Base-by-base conservation (phyloP, 2,329 filamentous ascomycete species). In the Aspergillus fumigatiaffinis region DNA sequence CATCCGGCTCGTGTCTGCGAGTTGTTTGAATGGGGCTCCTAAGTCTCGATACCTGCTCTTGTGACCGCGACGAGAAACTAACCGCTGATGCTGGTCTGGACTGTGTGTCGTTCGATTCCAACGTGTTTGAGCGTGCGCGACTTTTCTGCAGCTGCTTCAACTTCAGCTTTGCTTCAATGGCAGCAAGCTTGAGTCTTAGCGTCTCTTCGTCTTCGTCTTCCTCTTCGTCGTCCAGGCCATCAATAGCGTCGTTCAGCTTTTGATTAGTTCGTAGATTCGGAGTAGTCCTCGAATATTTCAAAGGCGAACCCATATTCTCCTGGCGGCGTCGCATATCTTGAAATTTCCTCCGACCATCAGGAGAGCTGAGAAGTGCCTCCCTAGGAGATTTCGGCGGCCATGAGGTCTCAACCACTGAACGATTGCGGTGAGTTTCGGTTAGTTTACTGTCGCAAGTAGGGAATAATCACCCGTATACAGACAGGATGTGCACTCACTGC, bases 191-290 rank as follows among this genome's bases (percentile, higher is more conserved):
- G 60, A 99, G 78, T 69, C 95, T 86, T 35, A 97, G 77, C 1
- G 87, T 95, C 78, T 97, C 92, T 73, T 97, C 93, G 65, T 96
- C 92, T 6, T 95, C 84, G n/a, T 96, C 92, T 6, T 95, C 84
- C n/a, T 85, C 82, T 8, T 82, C 89, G 4, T 90, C 88, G 0
- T 87, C 85, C 9, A 80, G 77, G 4, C 74, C 76, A 51, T 76
- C 72, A 50, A 67, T 55, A 21, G 62, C 68, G 44, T 69, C 71
- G 51, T 57, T 68, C 62, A 74, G 56, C n/a, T 72, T 63, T 21
- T 69, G 67, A 21, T 65, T 60, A 29, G 71, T 65, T 51, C 71
- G 68, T 14, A 74, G 65, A 65, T 69, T 74, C 4, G 76, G 71
- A 10, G 76, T 77, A 6, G 78, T 75, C n/a, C 70, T 69, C 50